phyloP scores from a whole-genome alignment of 208 protist species.

The Acanthamoeba lenticulata region DNA sequence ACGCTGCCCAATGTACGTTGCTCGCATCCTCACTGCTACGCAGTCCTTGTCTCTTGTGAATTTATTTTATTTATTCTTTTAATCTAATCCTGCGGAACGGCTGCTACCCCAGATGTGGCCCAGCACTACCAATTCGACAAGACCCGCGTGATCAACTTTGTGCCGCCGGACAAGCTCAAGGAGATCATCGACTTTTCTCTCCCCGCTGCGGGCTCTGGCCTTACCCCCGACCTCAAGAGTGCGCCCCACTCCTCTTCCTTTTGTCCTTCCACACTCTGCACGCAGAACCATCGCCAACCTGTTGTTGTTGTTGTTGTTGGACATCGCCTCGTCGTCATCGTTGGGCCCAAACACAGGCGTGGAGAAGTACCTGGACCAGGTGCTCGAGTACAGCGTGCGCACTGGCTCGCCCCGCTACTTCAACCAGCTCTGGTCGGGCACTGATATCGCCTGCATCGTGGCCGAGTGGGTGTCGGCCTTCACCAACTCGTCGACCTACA shows the following conservation, averaged over 20 bases:
- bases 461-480: constrained; percentile 78
- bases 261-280: neutral
- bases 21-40: too few relatives aligned
- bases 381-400: constrained; percentile 69
- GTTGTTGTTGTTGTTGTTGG: neutral
- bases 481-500: constrained; percentile 82
- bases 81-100: too few relatives aligned
- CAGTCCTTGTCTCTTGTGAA: too few relatives aligned
- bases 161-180: constrained; percentile 48
- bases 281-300: too few relatives aligned
- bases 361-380: constrained; percentile 56
- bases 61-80: too few relatives aligned
- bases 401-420: constrained; percentile 73
- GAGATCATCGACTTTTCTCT: constrained; percentile 59
- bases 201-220: neutral
- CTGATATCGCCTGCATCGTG: constrained; percentile 63
- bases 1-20: constrained; percentile 30
- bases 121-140: constrained; percentile 58
- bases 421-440: constrained; percentile 77
- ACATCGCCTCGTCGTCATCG: neutral
- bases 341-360: too few relatives aligned
- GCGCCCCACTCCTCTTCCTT: neutral
- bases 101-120: constrained; percentile 50
- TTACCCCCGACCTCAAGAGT: constrained; percentile 47
- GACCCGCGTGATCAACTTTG: constrained; percentile 34